Evolutionary conservation across 2,329 filamentous ascomycete species (phyloP), one percentile per base, ranked within the genome.

Genomic region (Neonectria coccinea): DNA sequence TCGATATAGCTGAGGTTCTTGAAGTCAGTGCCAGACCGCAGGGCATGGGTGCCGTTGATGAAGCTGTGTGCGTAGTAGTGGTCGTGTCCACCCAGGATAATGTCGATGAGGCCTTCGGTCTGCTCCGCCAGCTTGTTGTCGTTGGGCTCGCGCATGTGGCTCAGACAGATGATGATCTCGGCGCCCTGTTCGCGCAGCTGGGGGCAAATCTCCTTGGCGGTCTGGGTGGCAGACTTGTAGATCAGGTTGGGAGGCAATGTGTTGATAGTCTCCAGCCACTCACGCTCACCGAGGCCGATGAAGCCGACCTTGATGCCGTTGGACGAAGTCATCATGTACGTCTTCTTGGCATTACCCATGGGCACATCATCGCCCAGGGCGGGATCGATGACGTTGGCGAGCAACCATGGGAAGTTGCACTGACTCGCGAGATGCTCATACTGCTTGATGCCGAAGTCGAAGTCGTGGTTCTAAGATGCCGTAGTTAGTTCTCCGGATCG

Each of bases 251-350:
- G 93, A 0, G 94, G 94, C 9, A 97, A 82, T 12, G 88, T 88
- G 79, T 97, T 97, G 79, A 97, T 94, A 0, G 93, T 97, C 64
- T 90, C 93, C 12, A 97, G 86, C 91, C 93, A 97, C 77, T 97
- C 93, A 53, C 92, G 85, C 81, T 97, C 94, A 1, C 91, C 94
- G 2, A 97, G 84, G 0, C 94, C 94, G 59, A 97, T 91, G 47
- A 97, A 83, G 10, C 94, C 94, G 44, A 97, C 85, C 74, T 94
- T 96, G 79, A 97, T 86, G 25, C 94, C 94, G 77, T 94, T 94
- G 11, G 91, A 93, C 0, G 92, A 85, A 3, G 90, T 93, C 60
- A 97, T 80, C 82, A 97, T 92, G 66, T 88, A 84, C 0, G 92
- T 96, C 75, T 89, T 89, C 70, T 88, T 84, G 59, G 91, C 92